Evolutionary conservation across 23 red algal species (phyloP).

Genomic region (Gracilaria vermiculophylla): DNA sequence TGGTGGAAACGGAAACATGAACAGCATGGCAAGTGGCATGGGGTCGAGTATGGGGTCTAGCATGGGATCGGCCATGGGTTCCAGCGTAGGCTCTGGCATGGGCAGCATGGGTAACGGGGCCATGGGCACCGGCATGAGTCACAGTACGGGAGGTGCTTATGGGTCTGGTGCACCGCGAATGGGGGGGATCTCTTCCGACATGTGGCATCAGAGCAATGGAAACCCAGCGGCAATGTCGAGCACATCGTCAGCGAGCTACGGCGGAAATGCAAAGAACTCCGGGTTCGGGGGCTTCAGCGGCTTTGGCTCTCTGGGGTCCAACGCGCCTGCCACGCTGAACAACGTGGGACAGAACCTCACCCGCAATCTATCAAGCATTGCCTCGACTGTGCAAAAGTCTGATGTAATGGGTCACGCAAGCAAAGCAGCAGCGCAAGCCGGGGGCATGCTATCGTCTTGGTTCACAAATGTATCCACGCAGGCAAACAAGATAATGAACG

Average conservation of each 20-base stretch:
- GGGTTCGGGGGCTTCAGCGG: constrained; percentile 37
- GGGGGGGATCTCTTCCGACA: constrained; percentile 66
- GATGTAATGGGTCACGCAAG: constrained; percentile 65
- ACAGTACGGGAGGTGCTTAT: constrained; percentile 11
- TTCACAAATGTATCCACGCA: constrained; percentile 69
- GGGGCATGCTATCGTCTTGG: constrained; percentile 64
- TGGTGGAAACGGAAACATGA: constrained; percentile 3
- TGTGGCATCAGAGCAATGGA: constrained; percentile 58
- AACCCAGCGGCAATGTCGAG: constrained; percentile 8
- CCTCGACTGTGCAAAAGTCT: constrained; percentile 40
- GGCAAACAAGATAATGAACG: constrained; percentile 62
- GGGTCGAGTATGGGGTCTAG: not conserved
- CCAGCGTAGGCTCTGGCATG: not conserved
- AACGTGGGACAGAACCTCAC: constrained; percentile 40
- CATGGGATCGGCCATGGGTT: not conserved
- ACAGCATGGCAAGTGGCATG: not conserved
- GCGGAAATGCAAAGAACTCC: not conserved
- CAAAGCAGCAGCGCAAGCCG: constrained; percentile 74
- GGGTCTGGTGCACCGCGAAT: not conserved
- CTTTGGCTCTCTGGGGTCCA: not conserved
- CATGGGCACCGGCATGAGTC: constrained; percentile 7
- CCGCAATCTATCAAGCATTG: constrained; percentile 32
- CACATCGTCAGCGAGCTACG: constrained; percentile 40
- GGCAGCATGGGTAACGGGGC: constrained; percentile 1
- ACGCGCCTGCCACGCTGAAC: constrained; percentile 34